Evolutionary conservation across 1,284 basidiomycete genomes (phyloP).

Genomic region (Peniophora sp.): DNA sequence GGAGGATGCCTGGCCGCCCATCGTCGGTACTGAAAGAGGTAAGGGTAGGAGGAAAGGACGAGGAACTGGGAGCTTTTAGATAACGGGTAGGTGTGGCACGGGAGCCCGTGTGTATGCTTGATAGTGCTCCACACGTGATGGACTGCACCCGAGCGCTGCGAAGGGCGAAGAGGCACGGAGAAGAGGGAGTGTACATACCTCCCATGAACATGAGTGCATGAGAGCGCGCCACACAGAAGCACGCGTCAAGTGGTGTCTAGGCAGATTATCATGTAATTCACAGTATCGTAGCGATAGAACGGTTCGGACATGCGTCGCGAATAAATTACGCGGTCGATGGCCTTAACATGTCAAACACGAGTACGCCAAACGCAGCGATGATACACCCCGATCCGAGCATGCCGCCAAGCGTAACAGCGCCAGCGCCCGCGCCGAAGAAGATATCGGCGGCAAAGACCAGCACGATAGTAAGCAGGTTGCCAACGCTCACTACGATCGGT

Average conservation of each 20-base stretch:
- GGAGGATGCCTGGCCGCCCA: too few species aligned
- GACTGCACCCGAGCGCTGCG: too few species aligned
- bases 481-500: slow-evolving; percentile 77
- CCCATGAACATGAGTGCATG: too few species aligned
- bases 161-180: too few species aligned
- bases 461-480: slow-evolving; percentile 77
- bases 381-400: slow-evolving; percentile 64
- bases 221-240: too few species aligned
- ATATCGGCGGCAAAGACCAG: slow-evolving; percentile 71
- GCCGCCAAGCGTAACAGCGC: slow-evolving; percentile 54
- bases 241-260: too few species aligned
- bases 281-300: not conserved
- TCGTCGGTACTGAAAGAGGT: not conserved
- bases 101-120: too few species aligned
- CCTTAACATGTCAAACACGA: slow-evolving; percentile 60
- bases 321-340: not conserved
- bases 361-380: slow-evolving; percentile 62
- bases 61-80: too few species aligned
- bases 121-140: too few species aligned
- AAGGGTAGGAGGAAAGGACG: not conserved
- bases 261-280: too few species aligned
- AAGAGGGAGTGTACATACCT: too few species aligned
- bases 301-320: not conserved
- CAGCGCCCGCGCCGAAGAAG: slow-evolving; percentile 47
- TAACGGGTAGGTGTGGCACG: too few species aligned